A percentile compares a stretch with the other conserved stretches of the same genome.
Evolutionary conservation across 768 basidiomycete genomes (phyloP).

Genomic region (Neoboletus brunneissimus): DNA sequence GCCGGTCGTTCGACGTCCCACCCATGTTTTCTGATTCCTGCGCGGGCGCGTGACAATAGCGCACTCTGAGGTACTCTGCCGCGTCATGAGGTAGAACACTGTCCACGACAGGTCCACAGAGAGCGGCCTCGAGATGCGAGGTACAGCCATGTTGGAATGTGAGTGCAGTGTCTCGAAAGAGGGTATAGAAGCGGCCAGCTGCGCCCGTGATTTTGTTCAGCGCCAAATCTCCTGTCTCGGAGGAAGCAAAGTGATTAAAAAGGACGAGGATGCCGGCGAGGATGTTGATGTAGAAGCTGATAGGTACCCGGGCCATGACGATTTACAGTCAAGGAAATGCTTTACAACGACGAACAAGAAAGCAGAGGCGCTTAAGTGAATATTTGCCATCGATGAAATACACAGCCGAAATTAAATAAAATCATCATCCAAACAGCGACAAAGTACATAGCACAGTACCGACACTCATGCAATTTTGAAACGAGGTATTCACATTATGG

Average conservation of each 20-base stretch:
- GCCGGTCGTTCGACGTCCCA: background rate
- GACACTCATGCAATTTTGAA: too few species aligned
- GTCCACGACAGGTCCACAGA: background rate
- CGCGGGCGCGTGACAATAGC: conserved; percentile 2
- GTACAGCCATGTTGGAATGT: conserved; percentile 6
- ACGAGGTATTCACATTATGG: background rate
- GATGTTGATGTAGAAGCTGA: conserved; percentile 19
- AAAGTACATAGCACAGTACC: too few species aligned
- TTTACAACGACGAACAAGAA: background rate
- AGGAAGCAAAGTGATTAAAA: conserved; percentile 16
- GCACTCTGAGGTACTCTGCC: background rate
- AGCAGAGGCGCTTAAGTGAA: background rate
- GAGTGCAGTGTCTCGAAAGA: conserved; percentile 7
- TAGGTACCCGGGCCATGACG: conserved; percentile 8
- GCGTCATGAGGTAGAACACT: background rate
- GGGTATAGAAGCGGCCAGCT: conserved; percentile 11
- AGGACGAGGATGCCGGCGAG: conserved; percentile 19
- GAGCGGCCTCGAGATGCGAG: background rate
- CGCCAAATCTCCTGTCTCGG: conserved; percentile 15
- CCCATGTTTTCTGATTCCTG: background rate
- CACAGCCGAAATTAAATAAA: too few species aligned
- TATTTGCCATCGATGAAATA: background rate
- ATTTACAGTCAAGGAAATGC: background rate
- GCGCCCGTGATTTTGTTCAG: conserved; percentile 23
- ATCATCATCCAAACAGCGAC: background rate